Evolutionary conservation across 1,139 yeast genomes (phyloP), one percentile per base, ranked within the genome.

Genomic region (Blastobotrys buckinghamii): DNA sequence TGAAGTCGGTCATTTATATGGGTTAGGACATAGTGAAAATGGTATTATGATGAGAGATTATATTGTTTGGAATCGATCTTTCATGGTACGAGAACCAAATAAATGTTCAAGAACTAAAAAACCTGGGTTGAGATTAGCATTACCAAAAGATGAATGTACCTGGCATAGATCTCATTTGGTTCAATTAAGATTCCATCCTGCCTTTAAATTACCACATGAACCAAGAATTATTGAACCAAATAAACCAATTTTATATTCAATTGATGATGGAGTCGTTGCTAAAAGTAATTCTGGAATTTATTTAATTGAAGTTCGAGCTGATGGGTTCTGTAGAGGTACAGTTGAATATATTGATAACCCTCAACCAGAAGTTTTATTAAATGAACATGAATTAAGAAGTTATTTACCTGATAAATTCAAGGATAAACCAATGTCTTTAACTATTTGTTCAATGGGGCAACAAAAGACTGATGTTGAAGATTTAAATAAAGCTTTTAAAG

Each of bases 1-100:
- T 64, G 97, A 92, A 64, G 83, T 89, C 48, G 97, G 98, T 1
- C 97, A 92, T 64, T 70, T 79, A 27, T 71, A 90, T 38, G 96
- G 97, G 0, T 84, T 94, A 56, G 97, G 97, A 1, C 97, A 92
- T 66, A 95, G 89, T 66, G 85, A 81, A 3, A 72, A 75, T 58
- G 97, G 97, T 16, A 85, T 90, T 22, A 92, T 92, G 97, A 67
- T 88, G 41, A 74, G 97, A 53, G 96, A 86, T 55, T 92, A 90
- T 61, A 73, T 82, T 13, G 77, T 83, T 57, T 77, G 88, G 74
- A 86, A 90, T 64, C 74, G 97, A 51, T 78, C 89, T 7, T 90
- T 89, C 61, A 75, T 84, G 73, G 82, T 95, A 0, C 73, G 82
- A 52, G 97, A 89, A 63, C 53, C 62, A 34, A 62, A 67, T 0